Base-by-base conservation (phyloP, 2,329 filamentous ascomycete species). In the Phyllosticta ampelicida region DNA sequence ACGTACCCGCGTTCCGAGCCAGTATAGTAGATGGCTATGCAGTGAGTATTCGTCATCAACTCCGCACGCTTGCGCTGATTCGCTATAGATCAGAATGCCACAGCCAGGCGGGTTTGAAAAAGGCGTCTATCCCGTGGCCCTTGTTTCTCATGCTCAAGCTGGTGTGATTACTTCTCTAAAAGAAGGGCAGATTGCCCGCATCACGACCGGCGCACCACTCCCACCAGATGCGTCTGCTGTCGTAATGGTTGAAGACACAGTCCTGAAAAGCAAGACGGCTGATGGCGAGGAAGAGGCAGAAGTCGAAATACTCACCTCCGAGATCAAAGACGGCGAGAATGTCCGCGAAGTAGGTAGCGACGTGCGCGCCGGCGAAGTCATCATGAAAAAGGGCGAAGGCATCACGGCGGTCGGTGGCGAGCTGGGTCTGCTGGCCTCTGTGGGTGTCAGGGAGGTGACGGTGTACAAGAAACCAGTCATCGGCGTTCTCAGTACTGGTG, bases 1-100 rank as follows among this genome's bases (percentile, higher is more conserved):
- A 86, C 8, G 94, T 99, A 0, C 94, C 94, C 0, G 94, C 92
- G 0, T 99, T 95, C 73, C 80, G 90, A 60, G 94, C 94, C 18
- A 97, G 92, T 68, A 97, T 96, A 48, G 94, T 99, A 0, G 94
- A 99, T 70, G 94, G 94, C 1, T 99, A 99, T 68, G 94, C 94
- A 0, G 61, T 65, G 49, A 56, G 62, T 44, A 44, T 44, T 44
- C 3, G 21, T 10, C 21, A 3, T 16, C 21, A 48, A 30, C 21
- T 48, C 20, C 21, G 5, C 20, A n/a, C 5, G 3, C 6, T 5
- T n/a, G 9, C 5, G 5, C 36, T 60, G 9, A 58, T 30, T 5
- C 4, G 8, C 26, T 10, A 9, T 6, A 62, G 61, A 49, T 73
- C 50, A 68, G 66, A 52, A 70, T 72, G 1, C 70, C 70, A 2